Evolutionary conservation across 768 basidiomycete species (phyloP).

Genomic region (Cantharellus anzutake): DNA sequence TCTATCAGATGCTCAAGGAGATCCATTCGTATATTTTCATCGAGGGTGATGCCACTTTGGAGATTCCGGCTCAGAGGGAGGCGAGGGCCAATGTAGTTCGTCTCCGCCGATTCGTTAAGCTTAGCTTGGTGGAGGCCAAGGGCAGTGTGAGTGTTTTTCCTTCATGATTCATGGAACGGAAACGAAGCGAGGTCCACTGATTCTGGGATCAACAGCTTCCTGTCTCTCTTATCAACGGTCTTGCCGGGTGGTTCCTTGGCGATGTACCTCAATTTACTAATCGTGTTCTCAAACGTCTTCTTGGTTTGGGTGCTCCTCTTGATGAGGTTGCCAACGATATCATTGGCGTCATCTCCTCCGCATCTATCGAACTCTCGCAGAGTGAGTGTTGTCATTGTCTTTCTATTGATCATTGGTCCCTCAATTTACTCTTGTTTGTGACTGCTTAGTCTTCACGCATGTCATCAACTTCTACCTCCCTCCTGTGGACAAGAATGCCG

Average conservation of each 20-base stretch:
- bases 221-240: background rate
- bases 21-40: constrained; percentile 5
- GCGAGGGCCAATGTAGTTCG: background rate
- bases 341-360: background rate
- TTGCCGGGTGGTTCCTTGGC: background rate
- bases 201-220: background rate
- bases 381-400: background rate
- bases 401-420: background rate
- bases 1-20: constrained; percentile 2
- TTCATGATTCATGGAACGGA: background rate
- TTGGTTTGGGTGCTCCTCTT: background rate
- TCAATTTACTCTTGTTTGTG: background rate
- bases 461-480: constrained; percentile 2
- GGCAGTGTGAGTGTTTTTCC: background rate
- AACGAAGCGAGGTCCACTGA: background rate
- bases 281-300: background rate
- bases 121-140: background rate
- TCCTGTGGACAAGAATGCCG: background rate
- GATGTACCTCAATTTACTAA: background rate
- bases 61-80: background rate
- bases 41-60: background rate
- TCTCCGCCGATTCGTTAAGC: background rate
- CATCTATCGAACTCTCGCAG: background rate
- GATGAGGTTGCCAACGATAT: constrained; percentile 1
- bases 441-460: background rate